phyloP scores from a whole-genome alignment of 2,329 filamentous ascomycete genomes.

The Ophiosphaerella korrae region DNA sequence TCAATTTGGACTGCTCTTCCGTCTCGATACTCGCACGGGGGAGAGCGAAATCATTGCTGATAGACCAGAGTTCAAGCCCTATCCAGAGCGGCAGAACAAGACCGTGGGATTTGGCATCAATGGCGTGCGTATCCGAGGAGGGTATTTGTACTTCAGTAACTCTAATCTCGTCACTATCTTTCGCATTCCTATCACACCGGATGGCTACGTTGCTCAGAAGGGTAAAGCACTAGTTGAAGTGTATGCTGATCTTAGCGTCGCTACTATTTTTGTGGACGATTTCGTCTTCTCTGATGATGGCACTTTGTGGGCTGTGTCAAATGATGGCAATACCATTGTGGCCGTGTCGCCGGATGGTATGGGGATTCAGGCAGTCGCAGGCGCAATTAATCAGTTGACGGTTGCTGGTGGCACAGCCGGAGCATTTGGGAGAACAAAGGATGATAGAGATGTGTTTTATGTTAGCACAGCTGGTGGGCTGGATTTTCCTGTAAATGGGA shows the following conservation, averaged over 20 bases:
- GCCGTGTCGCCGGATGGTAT: neutral
- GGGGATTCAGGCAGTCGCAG: conserved; percentile 2
- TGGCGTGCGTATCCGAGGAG: conserved; percentile 5
- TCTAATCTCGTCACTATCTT: conserved; percentile 9
- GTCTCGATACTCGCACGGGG: conserved; percentile 7
- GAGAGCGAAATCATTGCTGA: conserved; percentile 8
- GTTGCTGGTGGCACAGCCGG: conserved; percentile 9
- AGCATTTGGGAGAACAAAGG: conserved; percentile 6
- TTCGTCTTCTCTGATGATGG: conserved; percentile 6
- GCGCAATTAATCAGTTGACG: conserved; percentile 3
- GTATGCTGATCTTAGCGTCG: conserved; percentile 6
- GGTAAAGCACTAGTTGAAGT: conserved; percentile 6
- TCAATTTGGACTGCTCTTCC: conserved; percentile 7
- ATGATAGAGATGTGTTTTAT: conserved; percentile 9
- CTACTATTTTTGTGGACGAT: conserved; percentile 10
- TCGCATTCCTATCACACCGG: conserved; percentile 4
- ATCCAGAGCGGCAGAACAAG: conserved; percentile 9
- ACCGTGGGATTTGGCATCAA: conserved; percentile 12
- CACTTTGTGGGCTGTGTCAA: conserved; percentile 8
- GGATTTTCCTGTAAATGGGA: conserved; percentile 11
- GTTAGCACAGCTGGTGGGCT: conserved; percentile 10
- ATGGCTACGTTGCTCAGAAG: conserved; percentile 7
- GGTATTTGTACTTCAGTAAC: conserved; percentile 10
- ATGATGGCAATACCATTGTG: conserved; percentile 10
- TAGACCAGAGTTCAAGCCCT: conserved; percentile 8